Evolutionary conservation across 768 basidiomycete genomes (phyloP).

Genomic region (Megacollybia marginata): DNA sequence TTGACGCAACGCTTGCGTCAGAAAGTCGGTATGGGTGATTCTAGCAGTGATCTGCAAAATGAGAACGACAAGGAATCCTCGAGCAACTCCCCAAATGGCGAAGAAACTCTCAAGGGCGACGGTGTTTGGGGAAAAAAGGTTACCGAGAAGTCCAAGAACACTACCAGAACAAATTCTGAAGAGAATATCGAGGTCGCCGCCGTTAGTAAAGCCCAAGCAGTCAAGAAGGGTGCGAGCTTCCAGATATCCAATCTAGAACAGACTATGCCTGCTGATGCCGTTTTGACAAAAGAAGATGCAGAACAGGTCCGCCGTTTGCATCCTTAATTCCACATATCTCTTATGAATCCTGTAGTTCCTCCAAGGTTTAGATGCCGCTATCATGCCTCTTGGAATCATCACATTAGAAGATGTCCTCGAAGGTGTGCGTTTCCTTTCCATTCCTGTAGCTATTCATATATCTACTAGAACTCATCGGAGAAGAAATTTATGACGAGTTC

Average conservation of each 20-base stretch:
- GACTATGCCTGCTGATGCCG: slow-evolving; percentile 62
- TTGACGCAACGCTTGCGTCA: slow-evolving; percentile 72
- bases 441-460: neutral
- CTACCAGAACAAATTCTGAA: slow-evolving; percentile 1
- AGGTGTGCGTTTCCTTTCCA: slow-evolving; percentile 24
- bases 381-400: slow-evolving; percentile 66
- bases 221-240: slow-evolving; percentile 3
- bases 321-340: neutral
- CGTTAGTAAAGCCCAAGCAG: neutral
- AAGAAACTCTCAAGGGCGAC: slow-evolving; percentile 13
- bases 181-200: neutral
- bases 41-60: slow-evolving; percentile 7
- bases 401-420: slow-evolving; percentile 69
- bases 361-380: slow-evolving; percentile 48
- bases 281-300: slow-evolving; percentile 46
- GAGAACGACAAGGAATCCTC: slow-evolving; percentile 4
- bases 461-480: slow-evolving; percentile 54
- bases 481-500: slow-evolving; percentile 69
- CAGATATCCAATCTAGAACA: slow-evolving; percentile 39
- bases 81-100: neutral
- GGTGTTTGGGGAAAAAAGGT: slow-evolving; percentile 7
- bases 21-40: slow-evolving; percentile 66
- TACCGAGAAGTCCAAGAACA: neutral
- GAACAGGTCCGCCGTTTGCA: slow-evolving; percentile 32
- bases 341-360: slow-evolving; percentile 35